phyloP scores from a whole-genome alignment of 352 stramenopile species.

The Phytopythium delawarense region DNA sequence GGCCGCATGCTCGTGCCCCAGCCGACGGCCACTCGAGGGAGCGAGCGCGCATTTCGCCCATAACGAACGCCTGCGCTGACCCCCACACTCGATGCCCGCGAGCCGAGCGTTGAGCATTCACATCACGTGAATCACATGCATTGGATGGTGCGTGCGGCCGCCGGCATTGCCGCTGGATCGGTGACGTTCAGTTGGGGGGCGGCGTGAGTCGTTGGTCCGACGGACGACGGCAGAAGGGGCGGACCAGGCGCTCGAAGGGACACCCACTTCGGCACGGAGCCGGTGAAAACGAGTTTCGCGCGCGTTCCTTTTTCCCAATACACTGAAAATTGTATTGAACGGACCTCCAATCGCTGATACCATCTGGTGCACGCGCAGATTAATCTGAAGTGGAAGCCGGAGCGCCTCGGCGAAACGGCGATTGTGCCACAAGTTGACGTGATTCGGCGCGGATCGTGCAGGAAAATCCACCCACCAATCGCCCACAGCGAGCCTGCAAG shows the following conservation, averaged over 20 bases:
- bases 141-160: too few species aligned
- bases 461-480: constrained; percentile 1
- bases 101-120: too few species aligned
- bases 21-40: too few species aligned
- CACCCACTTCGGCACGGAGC: neutral
- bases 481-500: too few species aligned
- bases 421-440: neutral
- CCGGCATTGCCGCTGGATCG: too few species aligned
- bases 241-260: neutral
- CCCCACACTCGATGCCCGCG: too few species aligned
- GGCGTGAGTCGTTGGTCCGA: neutral
- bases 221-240: neutral
- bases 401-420: neutral
- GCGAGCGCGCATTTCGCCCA: too few species aligned
- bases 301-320: neutral
- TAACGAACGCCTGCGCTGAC: too few species aligned
- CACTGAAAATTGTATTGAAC: too few species aligned
- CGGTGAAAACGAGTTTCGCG: neutral
- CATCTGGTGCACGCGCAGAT: neutral
- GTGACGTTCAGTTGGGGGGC: too few species aligned
- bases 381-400: neutral
- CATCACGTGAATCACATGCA: too few species aligned
- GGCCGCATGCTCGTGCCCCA: too few species aligned
- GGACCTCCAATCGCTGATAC: neutral
- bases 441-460: neutral